Evolutionary conservation across 345 rosid genomes (phyloP), one percentile per base, ranked within the genome.

Genomic region (Citrus hindsii): DNA sequence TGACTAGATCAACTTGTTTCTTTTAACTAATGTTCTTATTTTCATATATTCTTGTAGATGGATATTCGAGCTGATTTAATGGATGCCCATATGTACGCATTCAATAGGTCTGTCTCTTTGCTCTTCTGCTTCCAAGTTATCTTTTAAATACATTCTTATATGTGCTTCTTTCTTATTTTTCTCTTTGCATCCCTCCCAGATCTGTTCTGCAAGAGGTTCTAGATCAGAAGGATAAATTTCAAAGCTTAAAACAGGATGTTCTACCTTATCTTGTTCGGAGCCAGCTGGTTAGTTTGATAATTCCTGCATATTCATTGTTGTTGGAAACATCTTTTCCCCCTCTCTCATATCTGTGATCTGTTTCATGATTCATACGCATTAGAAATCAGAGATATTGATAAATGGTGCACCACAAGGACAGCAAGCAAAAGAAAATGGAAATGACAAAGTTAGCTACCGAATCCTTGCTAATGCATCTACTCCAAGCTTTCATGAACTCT

Each of bases 31-130:
- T 74, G 27, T 76, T 46, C 48, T 80, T 28, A 24, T 60, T 74
- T 82, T 82, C 79, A 63, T 59, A 5, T 69, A 27, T 82, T 79
- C 51, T 62, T 87, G 59, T 83, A 96, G 99, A 92, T 96, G 97
- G 99, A 96, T 82, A 83, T 93, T 68, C 90, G 86, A 83, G 89
- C 94, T 76, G 99, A 96, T 93, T 93, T 96, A 81, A 87, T 96
- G 92, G 99, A 96, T 88, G 91, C 93, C 77, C 97, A 96, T 90
- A 79, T 96, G 89, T 96, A 96, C 77, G 98, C 99, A 48, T 93
- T 96, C 90, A 96, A 92, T 86, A 91, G 97, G 99, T 96, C 82
- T 74, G 88, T 66, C 46, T 33, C 28, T 77, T 72, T 61, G 25
- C 28, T 72, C 58, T 13, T 40, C 73, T 65, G 55, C 77, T 64